Percentiles rank a stretch among this genome's conserved stretches.
Conservation (phyloP, 1,284 basidiomycete genomes). For the Austroboletus niveus region DNA sequence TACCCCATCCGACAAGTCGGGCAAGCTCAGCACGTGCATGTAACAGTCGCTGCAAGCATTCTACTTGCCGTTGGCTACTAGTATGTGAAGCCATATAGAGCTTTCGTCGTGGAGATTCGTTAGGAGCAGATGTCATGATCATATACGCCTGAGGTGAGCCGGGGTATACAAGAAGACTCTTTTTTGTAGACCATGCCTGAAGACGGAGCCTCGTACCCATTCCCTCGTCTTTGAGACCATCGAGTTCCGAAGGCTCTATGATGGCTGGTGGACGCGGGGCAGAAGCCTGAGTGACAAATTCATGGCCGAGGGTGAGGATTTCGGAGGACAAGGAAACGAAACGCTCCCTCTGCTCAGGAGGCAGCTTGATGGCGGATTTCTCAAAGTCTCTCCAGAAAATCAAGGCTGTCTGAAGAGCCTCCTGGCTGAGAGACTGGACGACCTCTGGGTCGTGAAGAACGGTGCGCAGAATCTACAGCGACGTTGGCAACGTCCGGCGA, state of each 20-base stretch:
- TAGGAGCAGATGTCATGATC: slow-evolving; percentile 84
- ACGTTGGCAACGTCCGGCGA: slow-evolving; percentile 4
- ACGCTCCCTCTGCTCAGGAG: slow-evolving; percentile 69
- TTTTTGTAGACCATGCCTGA: slow-evolving; percentile 72
- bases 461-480: slow-evolving; percentile 54
- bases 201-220: slow-evolving; percentile 67
- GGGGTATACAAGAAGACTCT: slow-evolving; percentile 73
- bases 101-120: slow-evolving; percentile 77
- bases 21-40: slow-evolving; percentile 77
- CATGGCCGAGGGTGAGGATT: slow-evolving; percentile 85
- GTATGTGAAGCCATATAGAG: slow-evolving; percentile 77
- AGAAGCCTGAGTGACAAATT: slow-evolving; percentile 73
- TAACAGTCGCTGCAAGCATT: slow-evolving; percentile 75
- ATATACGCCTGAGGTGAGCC: slow-evolving; percentile 88
- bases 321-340: slow-evolving; percentile 93
- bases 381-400: slow-evolving; percentile 98
- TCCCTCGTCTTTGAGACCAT: slow-evolving; percentile 66
- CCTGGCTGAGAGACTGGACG: slow-evolving; percentile 58
- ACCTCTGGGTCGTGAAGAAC: slow-evolving; percentile 65
- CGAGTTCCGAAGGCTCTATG: slow-evolving; percentile 64
- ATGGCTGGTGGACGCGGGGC: slow-evolving; percentile 60
- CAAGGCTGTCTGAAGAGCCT: slow-evolving; percentile 80
- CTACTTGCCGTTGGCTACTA: slow-evolving; percentile 67
- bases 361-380: slow-evolving; percentile 92
- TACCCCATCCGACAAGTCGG: slow-evolving; percentile 75